A percentile compares a stretch with the other conserved stretches of the same genome.
Evolutionary conservation across 2,329 filamentous ascomycete genomes (phyloP).

Genomic region (Aspergillus japonicus): DNA sequence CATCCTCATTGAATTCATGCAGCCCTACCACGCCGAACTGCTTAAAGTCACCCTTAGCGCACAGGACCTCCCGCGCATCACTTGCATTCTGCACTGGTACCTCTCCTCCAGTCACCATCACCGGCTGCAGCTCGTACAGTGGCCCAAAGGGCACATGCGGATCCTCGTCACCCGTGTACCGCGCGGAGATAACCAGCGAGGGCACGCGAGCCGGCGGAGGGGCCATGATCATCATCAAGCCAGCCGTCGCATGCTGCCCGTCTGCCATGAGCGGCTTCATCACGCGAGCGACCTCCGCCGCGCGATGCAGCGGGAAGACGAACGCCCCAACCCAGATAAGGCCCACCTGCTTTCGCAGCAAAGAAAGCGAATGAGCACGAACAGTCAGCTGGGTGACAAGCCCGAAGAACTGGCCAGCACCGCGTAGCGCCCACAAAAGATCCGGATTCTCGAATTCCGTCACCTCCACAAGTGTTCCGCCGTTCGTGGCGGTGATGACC

Average conservation of each 20-base stretch:
- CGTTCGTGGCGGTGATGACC: neutral
- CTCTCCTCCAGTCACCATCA: neutral
- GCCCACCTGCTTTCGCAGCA: neutral
- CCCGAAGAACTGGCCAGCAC: constrained; percentile 3
- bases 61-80: neutral
- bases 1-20: neutral
- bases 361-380: neutral
- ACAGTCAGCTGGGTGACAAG: neutral
- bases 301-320: neutral
- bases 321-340: constrained; percentile 1
- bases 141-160: neutral
- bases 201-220: neutral
- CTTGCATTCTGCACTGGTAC: neutral
- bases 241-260: neutral
- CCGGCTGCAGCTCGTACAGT: neutral
- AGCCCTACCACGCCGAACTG: neutral
- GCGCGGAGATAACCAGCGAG: neutral
- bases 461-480: neutral
- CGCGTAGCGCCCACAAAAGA: neutral
- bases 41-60: constrained; percentile 4
- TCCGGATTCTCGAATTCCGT: neutral
- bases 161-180: neutral
- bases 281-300: neutral
- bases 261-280: constrained; percentile 3
- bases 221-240: neutral